A percentile compares a stretch with the other conserved stretches of the same genome.
phyloP scores from a whole-genome alignment of 2,329 filamentous ascomycete species.

The Trichoderma breve region DNA sequence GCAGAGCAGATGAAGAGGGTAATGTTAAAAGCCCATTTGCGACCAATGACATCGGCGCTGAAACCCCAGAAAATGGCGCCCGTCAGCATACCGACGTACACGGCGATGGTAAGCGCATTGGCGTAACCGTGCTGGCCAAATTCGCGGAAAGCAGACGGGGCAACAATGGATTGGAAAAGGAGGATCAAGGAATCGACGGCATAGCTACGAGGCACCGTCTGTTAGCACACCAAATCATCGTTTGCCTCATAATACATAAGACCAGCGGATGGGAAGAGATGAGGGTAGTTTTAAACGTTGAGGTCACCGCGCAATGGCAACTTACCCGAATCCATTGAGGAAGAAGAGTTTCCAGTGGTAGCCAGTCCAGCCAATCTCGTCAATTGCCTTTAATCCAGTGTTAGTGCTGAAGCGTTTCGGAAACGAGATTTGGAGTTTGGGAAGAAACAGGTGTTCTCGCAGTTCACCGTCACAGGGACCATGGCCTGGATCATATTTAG shows the following conservation, averaged over 20 bases:
- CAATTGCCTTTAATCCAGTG: conserved; percentile 41
- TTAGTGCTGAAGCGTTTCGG: background rate
- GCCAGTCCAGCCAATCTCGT: conserved; percentile 60
- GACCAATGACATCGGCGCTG: conserved; percentile 64
- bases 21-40: conserved; percentile 66
- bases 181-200: conserved; percentile 48
- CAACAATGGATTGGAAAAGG: conserved; percentile 61
- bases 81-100: conserved; percentile 54
- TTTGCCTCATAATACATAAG: background rate
- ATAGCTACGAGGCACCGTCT: conserved; percentile 34
- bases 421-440: background rate
- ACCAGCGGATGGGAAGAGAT: background rate
- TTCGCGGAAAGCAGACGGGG: conserved; percentile 56
- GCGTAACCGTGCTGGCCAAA: conserved; percentile 54
- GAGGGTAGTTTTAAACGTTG: background rate
- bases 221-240: background rate
- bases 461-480: conserved; percentile 3
- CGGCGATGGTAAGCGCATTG: conserved; percentile 60
- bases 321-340: conserved; percentile 58
- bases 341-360: conserved; percentile 61
- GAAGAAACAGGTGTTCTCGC: background rate
- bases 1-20: conserved; percentile 62
- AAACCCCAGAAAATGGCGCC: conserved; percentile 69
- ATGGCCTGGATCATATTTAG: background rate
- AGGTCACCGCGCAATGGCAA: background rate